Evolutionary conservation across 345 rosid genomes (phyloP).

Genomic region (Salix purpurea): DNA sequence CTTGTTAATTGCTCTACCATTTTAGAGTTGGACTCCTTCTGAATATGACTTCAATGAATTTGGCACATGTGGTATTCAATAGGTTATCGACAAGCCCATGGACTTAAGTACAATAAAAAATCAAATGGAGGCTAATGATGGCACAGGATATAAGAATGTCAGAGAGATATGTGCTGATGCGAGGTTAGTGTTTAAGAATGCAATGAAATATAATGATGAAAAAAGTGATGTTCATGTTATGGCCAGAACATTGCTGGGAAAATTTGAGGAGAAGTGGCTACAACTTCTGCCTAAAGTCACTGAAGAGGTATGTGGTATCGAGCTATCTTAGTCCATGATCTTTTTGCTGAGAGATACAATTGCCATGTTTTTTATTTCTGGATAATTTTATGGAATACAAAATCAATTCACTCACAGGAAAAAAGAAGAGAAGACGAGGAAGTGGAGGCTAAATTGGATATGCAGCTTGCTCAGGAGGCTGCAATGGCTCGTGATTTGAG

Average conservation of each 20-base stretch:
- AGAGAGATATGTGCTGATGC: conserved; percentile 76
- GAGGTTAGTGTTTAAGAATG: conserved; percentile 81
- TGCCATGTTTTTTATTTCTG: background rate
- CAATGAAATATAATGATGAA: conserved; percentile 85
- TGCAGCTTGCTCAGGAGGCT: conserved; percentile 83
- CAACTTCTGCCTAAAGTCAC: conserved; percentile 70
- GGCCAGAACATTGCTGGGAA: conserved; percentile 81
- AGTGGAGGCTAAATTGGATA: conserved; percentile 64
- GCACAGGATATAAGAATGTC: conserved; percentile 68
- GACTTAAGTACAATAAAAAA: conserved; percentile 87
- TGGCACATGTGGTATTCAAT: background rate
- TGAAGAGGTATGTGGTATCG: conserved; percentile 56
- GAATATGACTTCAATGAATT: background rate
- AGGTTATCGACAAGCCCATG: conserved; percentile 96
- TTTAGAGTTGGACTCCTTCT: background rate
- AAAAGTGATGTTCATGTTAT: conserved; percentile 65
- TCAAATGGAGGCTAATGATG: conserved; percentile 93
- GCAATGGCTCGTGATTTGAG: conserved; percentile 71
- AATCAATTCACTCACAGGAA: conserved; percentile 38
- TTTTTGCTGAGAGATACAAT: background rate
- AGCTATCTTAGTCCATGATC: background rate
- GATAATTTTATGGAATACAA: background rate
- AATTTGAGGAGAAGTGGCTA: conserved; percentile 93
- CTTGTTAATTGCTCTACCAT: background rate
- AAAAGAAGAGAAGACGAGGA: conserved; percentile 75